phyloP scores from a whole-genome alignment of 2,329 filamentous ascomycete genomes.

The Cadophora gregata region DNA sequence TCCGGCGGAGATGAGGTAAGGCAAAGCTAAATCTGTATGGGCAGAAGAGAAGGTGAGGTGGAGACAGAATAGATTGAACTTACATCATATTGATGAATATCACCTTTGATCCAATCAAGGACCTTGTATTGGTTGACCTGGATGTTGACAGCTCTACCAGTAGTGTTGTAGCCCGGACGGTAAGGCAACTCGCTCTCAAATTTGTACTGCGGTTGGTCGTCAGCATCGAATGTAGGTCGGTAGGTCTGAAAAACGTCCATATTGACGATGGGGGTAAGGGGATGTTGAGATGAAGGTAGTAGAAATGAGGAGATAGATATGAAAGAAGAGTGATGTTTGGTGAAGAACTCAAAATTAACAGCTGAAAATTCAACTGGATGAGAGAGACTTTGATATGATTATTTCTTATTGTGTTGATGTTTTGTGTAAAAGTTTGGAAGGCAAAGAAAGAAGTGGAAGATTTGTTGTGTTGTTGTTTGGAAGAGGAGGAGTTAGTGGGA shows the following conservation, averaged over 20 bases:
- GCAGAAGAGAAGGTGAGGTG: background rate
- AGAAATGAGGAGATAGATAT: slow-evolving; percentile 15
- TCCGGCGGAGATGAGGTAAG: slow-evolving; percentile 6
- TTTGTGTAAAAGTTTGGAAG: slow-evolving; percentile 9
- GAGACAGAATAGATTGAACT: no score
- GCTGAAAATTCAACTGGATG: slow-evolving; percentile 28
- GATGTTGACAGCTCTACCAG: slow-evolving; percentile 60
- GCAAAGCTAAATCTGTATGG: background rate
- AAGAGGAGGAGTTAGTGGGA: background rate
- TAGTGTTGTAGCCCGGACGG: slow-evolving; percentile 59
- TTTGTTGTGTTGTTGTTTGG: slow-evolving; percentile 4
- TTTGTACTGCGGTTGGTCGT: slow-evolving; percentile 34
- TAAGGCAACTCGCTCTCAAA: slow-evolving; percentile 40
- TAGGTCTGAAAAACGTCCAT: slow-evolving; percentile 41
- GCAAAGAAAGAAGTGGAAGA: background rate
- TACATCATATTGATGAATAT: slow-evolving; percentile 86
- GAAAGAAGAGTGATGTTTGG: slow-evolving; percentile 19
- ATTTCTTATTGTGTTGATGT: slow-evolving; percentile 8
- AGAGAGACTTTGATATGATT: slow-evolving; percentile 18
- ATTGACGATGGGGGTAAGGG: slow-evolving; percentile 28
- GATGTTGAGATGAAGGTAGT: slow-evolving; percentile 17
- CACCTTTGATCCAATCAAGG: slow-evolving; percentile 59
- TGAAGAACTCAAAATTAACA: slow-evolving; percentile 25
- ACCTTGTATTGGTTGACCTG: slow-evolving; percentile 80
- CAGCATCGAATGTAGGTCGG: slow-evolving; percentile 28